Evolutionary conservation across 2,329 filamentous ascomycete species (phyloP).

Genomic region (Purpureocillium lavendulum): DNA sequence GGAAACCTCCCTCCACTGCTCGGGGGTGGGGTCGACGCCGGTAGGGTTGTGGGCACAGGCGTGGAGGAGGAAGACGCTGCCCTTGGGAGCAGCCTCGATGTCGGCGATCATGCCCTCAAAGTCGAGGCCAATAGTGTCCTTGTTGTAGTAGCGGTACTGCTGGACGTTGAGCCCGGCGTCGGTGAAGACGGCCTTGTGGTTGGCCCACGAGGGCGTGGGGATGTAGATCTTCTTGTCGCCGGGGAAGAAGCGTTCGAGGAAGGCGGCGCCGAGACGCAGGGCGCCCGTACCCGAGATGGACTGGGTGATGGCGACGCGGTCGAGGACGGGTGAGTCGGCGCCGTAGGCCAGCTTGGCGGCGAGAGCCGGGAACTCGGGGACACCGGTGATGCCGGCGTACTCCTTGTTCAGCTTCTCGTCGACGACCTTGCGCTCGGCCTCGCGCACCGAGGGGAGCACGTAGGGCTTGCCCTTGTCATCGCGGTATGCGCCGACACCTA

Average conservation of each 20-base stretch:
- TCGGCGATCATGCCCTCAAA: slow-evolving; percentile 89
- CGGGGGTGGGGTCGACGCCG: slow-evolving; percentile 83
- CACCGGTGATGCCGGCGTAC: slow-evolving; percentile 94
- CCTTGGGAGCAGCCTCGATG: slow-evolving; percentile 78
- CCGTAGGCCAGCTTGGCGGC: slow-evolving; percentile 90
- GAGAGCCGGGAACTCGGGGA: slow-evolving; percentile 87
- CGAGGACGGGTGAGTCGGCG: slow-evolving; percentile 64
- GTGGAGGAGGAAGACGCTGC: slow-evolving; percentile 88
- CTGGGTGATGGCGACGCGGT: slow-evolving; percentile 85
- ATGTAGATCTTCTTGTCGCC: slow-evolving; percentile 94
- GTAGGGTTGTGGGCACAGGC: slow-evolving; percentile 98
- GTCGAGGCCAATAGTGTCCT: slow-evolving; percentile 95
- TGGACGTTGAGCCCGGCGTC: slow-evolving; percentile 85
- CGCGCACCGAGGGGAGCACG: slow-evolving; percentile 85
- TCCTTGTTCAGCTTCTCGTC: slow-evolving; percentile 82
- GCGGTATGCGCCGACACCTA: slow-evolving; percentile 94
- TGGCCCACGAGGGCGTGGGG: slow-evolving; percentile 92
- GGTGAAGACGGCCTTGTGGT: slow-evolving; percentile 94
- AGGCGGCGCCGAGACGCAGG: slow-evolving; percentile 87
- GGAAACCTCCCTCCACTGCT: slow-evolving; percentile 91
- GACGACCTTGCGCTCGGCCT: slow-evolving; percentile 82
- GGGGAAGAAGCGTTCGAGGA: slow-evolving; percentile 86
- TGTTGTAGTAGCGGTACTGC: slow-evolving; percentile 99
- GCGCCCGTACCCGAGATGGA: slow-evolving; percentile 97
- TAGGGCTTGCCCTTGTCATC: slow-evolving; percentile 98